Conservation (phyloP, 2,329 filamentous ascomycete genomes). For the Alternaria novae-zelandiae region DNA sequence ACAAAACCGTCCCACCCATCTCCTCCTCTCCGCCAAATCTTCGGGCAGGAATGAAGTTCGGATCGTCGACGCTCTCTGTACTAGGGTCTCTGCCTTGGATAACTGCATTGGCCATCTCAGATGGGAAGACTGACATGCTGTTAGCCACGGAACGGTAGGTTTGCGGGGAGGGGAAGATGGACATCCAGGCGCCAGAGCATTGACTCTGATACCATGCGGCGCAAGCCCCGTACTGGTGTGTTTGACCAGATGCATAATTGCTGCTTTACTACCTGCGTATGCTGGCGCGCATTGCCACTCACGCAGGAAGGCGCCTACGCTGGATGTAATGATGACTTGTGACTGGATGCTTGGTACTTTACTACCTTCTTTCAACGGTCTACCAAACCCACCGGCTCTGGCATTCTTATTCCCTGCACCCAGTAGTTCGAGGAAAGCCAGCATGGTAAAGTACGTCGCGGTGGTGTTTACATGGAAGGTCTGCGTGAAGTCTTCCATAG, state of each 20-base stretch:
- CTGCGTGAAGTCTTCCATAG: slow-evolving; percentile 33
- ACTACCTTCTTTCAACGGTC: background rate
- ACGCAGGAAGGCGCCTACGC: background rate
- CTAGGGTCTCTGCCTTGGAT: slow-evolving; percentile 1
- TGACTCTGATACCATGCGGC: slow-evolving; percentile 53
- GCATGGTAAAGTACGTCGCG: slow-evolving; percentile 48
- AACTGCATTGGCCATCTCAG: slow-evolving; percentile 14
- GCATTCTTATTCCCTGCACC: slow-evolving; percentile 45
- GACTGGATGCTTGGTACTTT: background rate
- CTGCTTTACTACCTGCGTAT: background rate
- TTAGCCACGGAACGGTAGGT: background rate
- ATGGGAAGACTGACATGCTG: slow-evolving; percentile 14
- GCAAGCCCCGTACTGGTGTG: slow-evolving; percentile 51
- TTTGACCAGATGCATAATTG: slow-evolving; percentile 51
- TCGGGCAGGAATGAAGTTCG: slow-evolving; percentile 17
- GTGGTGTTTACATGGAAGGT: slow-evolving; percentile 39
- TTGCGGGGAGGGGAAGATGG: background rate
- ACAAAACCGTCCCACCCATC: slow-evolving; percentile 53
- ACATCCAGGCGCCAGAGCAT: slow-evolving; percentile 56
- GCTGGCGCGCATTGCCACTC: background rate
- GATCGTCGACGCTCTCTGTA: slow-evolving; percentile 5
- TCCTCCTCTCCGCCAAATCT: slow-evolving; percentile 51
- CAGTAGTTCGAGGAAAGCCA: slow-evolving; percentile 50
- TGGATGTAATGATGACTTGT: background rate
- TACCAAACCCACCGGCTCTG: background rate